phyloP scores from a whole-genome alignment of 2,329 filamentous ascomycete species.

The Sphaerulina musiva region DNA sequence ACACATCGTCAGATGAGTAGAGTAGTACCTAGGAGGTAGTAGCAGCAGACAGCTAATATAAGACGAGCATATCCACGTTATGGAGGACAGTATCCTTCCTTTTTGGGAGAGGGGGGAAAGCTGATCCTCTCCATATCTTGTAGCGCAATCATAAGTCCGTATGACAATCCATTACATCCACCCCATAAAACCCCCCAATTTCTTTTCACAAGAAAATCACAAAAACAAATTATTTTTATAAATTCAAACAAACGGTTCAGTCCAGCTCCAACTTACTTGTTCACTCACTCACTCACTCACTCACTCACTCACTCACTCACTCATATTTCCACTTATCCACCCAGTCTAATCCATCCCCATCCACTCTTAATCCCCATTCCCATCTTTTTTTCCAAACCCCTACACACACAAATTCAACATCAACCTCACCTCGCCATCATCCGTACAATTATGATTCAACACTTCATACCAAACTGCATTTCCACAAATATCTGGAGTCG shows the following conservation, averaged over 20 bases:
- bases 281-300: not conserved
- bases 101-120: too few species aligned
- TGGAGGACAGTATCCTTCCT: too few species aligned
- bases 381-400: not conserved
- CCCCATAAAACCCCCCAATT: too few species aligned
- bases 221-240: too few species aligned
- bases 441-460: slow-evolving; percentile 20
- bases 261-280: not conserved
- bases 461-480: slow-evolving; percentile 11
- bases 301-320: not conserved
- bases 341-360: not conserved
- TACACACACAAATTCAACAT: slow-evolving; percentile 19
- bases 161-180: too few species aligned
- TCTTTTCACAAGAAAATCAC: too few species aligned
- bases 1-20: too few species aligned
- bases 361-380: not conserved
- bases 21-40: too few species aligned
- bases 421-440: slow-evolving; percentile 17
- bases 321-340: not conserved
- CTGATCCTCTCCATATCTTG: too few species aligned
- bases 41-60: too few species aligned
- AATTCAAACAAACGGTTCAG: not conserved
- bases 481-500: slow-evolving; percentile 11
- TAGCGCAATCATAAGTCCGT: too few species aligned
- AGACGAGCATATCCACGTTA: too few species aligned